Evolutionary conservation across 257 asterid species (phyloP).

Genomic region (Penstemon newberryi): DNA sequence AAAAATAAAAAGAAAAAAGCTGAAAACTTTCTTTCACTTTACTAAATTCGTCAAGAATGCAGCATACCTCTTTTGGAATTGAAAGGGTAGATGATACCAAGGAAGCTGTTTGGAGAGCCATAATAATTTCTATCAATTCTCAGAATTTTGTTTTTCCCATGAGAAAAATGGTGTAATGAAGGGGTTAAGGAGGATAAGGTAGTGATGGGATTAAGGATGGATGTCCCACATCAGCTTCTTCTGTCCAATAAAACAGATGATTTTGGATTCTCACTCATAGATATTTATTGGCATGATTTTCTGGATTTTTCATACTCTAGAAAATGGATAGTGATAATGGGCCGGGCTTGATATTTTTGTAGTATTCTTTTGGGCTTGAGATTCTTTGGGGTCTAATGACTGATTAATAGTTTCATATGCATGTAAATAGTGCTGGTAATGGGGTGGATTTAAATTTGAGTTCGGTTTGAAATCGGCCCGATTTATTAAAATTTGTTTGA

Average conservation of each 20-base stretch:
- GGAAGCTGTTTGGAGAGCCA: constrained; percentile 72
- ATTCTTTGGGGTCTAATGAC: no score
- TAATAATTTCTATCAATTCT: not conserved
- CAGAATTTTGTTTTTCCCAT: not conserved
- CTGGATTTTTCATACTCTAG: not conserved
- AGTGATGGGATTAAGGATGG: constrained; percentile 25
- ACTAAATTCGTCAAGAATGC: not conserved
- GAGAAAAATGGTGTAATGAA: constrained; percentile 1
- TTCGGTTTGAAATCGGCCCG: no score
- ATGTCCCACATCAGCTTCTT: constrained; percentile 38
- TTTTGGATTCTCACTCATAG: constrained; percentile 50
- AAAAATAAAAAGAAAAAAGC: not conserved
- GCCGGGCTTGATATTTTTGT: constrained; percentile 17
- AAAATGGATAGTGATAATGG: constrained; percentile 19
- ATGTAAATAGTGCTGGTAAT: no score
- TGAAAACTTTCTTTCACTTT: not conserved
- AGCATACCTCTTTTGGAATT: constrained; percentile 58
- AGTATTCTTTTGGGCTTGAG: no score
- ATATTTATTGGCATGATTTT: constrained; percentile 25
- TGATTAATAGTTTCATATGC: no score
- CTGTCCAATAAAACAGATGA: constrained; percentile 48
- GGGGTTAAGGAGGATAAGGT: constrained; percentile 46
- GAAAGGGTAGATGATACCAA: constrained; percentile 48
- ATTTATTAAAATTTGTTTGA: no score
- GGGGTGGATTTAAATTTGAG: no score